These are phyloP conservation scores for Metschnikowia amazonensis DNA, from an alignment of 805 yeast species.

Conservation along the genomic window DNA sequence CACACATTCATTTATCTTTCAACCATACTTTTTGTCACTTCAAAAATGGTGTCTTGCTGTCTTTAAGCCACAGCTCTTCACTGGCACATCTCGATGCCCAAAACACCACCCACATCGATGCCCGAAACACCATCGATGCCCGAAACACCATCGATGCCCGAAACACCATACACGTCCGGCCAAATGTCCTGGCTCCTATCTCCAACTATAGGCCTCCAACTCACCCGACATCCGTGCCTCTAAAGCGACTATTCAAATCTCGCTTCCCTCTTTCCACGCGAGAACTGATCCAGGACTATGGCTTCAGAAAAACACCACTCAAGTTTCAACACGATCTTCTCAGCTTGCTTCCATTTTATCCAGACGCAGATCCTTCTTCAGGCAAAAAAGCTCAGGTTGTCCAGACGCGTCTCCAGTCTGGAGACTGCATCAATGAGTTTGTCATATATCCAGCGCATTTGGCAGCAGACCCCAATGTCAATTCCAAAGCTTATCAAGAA, in stretches of 20 bases:
- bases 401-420: conserved; percentile 28
- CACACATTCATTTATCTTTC: background rate
- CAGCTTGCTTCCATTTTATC: conserved; percentile 44
- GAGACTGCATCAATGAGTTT: conserved; percentile 38
- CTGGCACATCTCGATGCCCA: background rate
- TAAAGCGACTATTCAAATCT: conserved; percentile 48
- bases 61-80: background rate
- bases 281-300: conserved; percentile 54
- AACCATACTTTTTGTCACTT: background rate
- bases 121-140: background rate
- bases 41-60: background rate
- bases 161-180: background rate
- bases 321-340: conserved; percentile 46
- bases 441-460: conserved; percentile 27
- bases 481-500: conserved; percentile 6
- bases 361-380: conserved; percentile 24
- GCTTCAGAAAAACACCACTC: conserved; percentile 34
- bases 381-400: conserved; percentile 33
- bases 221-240: conserved; percentile 66
- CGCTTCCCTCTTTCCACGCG: conserved; percentile 55
- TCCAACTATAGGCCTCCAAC: conserved; percentile 48
- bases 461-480: conserved; percentile 11
- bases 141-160: no score
- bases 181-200: background rate
- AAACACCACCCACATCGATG: background rate